Conservation (phyloP, 106 monocot genomes). For the Dendrobium nobile region DNA sequence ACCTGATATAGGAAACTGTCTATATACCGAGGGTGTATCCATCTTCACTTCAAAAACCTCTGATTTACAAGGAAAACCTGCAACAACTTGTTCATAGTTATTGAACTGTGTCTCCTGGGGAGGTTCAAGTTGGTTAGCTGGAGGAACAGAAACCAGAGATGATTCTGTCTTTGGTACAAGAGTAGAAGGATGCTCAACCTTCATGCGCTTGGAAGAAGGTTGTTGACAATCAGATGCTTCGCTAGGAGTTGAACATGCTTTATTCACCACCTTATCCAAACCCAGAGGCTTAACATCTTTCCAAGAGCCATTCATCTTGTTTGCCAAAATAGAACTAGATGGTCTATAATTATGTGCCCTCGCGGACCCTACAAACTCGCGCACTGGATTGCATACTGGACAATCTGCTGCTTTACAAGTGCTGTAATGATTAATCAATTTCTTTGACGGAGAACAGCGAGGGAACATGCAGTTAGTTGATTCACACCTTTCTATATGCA, state of each 20-base stretch:
- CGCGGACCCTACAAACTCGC: constrained; percentile 29
- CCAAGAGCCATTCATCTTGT: constrained; percentile 26
- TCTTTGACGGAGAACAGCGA: constrained; percentile 48
- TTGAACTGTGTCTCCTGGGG: constrained; percentile 20
- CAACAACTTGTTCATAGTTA: constrained; percentile 20
- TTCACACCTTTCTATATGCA: constrained; percentile 60
- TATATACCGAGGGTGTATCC: constrained; percentile 25
- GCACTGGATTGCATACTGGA: constrained; percentile 72
- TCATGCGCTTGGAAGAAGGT: constrained; percentile 54
- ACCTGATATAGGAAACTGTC: constrained; percentile 15
- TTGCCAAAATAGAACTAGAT: constrained; percentile 17
- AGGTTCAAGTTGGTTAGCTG: constrained; percentile 24
- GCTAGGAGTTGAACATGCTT: constrained; percentile 9
- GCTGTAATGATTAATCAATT: constrained; percentile 43
- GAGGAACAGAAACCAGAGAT: constrained; percentile 29
- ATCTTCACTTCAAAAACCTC: constrained; percentile 42
- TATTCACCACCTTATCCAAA: constrained; percentile 26
- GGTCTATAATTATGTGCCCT: constrained; percentile 19
- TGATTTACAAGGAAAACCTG: constrained; percentile 15
- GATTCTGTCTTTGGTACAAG: constrained; percentile 34
- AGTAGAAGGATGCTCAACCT: constrained; percentile 33
- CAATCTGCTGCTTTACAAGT: constrained; percentile 45
- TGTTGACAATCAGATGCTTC: constrained; percentile 48
- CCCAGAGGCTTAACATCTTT: constrained; percentile 19
- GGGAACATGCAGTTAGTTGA: constrained; percentile 40